Conservation (phyloP, 192 early-diverging fungal genomes). For the Coemansia sp. region DNA sequence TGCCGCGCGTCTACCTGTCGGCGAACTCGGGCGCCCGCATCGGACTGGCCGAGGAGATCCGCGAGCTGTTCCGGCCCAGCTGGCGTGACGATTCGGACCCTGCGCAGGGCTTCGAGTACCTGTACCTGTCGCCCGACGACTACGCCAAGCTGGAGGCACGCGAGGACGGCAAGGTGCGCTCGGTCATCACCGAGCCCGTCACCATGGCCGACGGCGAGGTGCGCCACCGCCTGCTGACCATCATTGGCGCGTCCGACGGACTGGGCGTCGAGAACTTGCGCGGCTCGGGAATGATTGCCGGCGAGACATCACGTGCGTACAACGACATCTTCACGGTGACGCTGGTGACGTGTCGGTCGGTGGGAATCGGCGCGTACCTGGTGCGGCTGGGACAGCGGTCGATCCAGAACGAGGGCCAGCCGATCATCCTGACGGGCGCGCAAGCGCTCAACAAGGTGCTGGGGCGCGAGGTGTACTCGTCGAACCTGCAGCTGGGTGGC, state of each 20-base stretch:
- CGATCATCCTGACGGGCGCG: conserved; percentile 97
- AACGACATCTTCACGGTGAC: conserved; percentile 98
- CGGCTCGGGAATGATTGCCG: conserved; percentile 96
- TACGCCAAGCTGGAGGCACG: conserved; percentile 63
- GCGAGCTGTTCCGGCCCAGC: conserved; percentile 78
- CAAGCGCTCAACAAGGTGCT: conserved; percentile 97
- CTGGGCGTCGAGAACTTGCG: conserved; percentile 97
- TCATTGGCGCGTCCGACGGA: conserved; percentile 86
- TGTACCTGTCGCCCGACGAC: conserved; percentile 81
- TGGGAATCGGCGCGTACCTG: conserved; percentile 98
- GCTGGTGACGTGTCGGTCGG: conserved; percentile 95
- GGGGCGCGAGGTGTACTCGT: conserved; percentile 96
- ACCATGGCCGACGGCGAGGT: conserved; percentile 65
- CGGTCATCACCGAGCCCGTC: conserved; percentile 71
- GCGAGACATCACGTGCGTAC: conserved; percentile 93
- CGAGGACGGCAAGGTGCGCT: conserved; percentile 61
- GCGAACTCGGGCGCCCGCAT: conserved; percentile 99
- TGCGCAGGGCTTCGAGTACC: conserved; percentile 86
- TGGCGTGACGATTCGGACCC: conserved; percentile 85
- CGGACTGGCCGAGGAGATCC: conserved; percentile 92
- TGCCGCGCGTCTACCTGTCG: conserved; percentile 93
- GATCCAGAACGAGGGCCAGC: conserved; percentile 97
- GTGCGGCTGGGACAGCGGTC: conserved; percentile 97
- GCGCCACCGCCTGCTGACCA: conserved; percentile 78
- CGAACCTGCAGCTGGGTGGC: conserved; percentile 97